Base-by-base conservation (phyloP, 2,329 filamentous ascomycete genomes). In the Penicillium paneum region DNA sequence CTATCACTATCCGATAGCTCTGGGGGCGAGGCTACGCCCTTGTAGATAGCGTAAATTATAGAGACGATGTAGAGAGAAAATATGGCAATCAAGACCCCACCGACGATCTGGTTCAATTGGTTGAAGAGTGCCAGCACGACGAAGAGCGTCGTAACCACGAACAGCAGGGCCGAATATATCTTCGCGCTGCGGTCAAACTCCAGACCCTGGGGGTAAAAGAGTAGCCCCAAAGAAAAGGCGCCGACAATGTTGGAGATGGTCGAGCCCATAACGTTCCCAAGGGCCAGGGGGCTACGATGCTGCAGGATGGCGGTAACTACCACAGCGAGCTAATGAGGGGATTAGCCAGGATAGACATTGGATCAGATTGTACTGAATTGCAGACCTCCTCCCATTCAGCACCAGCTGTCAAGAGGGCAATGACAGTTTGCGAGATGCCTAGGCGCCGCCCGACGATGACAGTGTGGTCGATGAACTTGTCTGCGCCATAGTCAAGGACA, bases 331-430 rank as follows among this genome's bases (percentile, higher is more conserved):
- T 80, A 38, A 28, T 54, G 11, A 24, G 8, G 51, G 32, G 54
- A 45, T 34, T 34, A 50, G 26, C 11, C 15, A 24, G 10, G 12
- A 13, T 17, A 43, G 38, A 11, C n/a, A n/a, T n/a, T 13, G 12
- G 44, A n/a, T n/a, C n/a, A 5, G 39, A 12, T 13, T 5, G 8
- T 40, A 13, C 13, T 8, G 21, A 40, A 19, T 34, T 44, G n/a
- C n/a, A n/a, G n/a, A 80, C 79, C 74, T 83, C 80, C 74, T 83
- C 81, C 74, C 77, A 83, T 69, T 83, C 80, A 39, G 75, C 79
- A 17, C 80, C 80, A 12, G 77, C 79, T 3, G 80, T 82, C 34
- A 83, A 68, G 7, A 83, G 71, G 4, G 74, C 78, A 56, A 83
- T 76, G 24, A 82, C 49, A 3, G 78, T 77, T 29, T 75, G 73